Evolutionary conservation across 2,329 filamentous ascomycete species (phyloP).

Genomic region (Colletotrichum truncatum): DNA sequence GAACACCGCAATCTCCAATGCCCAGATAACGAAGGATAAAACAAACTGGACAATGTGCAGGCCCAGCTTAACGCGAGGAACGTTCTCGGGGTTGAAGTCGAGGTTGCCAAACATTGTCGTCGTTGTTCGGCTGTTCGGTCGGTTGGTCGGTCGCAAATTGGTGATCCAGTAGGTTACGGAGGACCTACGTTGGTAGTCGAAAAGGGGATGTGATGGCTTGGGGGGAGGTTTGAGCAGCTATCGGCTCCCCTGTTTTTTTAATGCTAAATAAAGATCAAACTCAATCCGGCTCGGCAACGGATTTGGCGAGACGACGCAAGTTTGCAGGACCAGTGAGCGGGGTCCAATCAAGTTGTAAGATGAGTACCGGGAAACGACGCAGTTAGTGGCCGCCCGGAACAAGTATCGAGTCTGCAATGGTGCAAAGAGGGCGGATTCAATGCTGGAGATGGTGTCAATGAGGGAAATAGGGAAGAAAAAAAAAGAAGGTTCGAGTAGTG

Average conservation of each 20-base stretch:
- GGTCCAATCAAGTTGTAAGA: conserved; percentile 13
- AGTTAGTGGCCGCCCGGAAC: not conserved
- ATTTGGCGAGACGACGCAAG: conserved; percentile 27
- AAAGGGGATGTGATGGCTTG: conserved; percentile 11
- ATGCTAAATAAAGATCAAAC: conserved; percentile 28
- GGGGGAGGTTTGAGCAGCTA: conserved; percentile 17
- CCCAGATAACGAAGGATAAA: conserved; percentile 64
- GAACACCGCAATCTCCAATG: conserved; percentile 69
- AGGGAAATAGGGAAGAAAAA: not conserved
- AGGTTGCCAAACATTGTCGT: conserved; percentile 54
- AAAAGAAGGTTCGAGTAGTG: not conserved
- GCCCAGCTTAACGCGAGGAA: conserved; percentile 65
- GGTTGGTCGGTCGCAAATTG: not conserved
- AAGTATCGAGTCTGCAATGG: not conserved
- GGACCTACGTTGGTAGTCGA: conserved; percentile 9
- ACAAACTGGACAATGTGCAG: conserved; percentile 65
- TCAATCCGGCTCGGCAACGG: conserved; percentile 28
- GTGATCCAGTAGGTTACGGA: not conserved
- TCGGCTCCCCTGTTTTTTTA: conserved; percentile 25
- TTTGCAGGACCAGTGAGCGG: conserved; percentile 9
- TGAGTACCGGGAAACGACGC: not conserved
- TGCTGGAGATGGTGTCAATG: not conserved
- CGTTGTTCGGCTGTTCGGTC: conserved; percentile 5
- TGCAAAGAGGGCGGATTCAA: not conserved
- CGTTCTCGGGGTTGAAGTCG: conserved; percentile 62